These are phyloP conservation scores for Diospyros kaki DNA, from an alignment of 148 eudicot species.

Conservation along the genomic window DNA sequence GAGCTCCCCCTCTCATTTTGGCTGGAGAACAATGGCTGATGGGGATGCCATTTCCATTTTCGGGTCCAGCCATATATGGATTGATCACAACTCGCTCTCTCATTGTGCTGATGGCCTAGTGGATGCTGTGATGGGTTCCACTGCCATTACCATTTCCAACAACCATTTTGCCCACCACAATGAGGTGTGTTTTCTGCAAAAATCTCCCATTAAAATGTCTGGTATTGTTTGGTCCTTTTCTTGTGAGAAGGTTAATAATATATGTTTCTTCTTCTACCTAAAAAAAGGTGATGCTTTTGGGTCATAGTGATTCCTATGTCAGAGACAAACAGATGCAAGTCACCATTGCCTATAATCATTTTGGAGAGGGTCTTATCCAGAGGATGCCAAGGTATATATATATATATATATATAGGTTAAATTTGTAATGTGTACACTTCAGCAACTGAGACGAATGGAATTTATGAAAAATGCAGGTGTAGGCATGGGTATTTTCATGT, in stretches of 20 bases:
- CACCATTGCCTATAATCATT: slow-evolving; percentile 89
- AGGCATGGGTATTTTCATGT: slow-evolving; percentile 97
- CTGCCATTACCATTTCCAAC: slow-evolving; percentile 88
- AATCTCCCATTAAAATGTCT: neutral
- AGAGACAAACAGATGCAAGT: slow-evolving; percentile 89
- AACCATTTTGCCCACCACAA: slow-evolving; percentile 83
- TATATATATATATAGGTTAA: no score
- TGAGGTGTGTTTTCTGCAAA: slow-evolving; percentile 43
- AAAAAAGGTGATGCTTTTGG: slow-evolving; percentile 76
- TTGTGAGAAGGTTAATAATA: neutral
- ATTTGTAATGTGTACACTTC: neutral
- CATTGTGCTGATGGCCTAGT: slow-evolving; percentile 85
- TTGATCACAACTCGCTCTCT: slow-evolving; percentile 83
- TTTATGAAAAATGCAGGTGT: slow-evolving; percentile 44
- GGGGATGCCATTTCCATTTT: slow-evolving; percentile 81
- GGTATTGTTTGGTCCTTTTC: neutral
- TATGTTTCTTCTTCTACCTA: neutral
- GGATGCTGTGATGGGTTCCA: slow-evolving; percentile 95
- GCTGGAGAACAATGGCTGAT: slow-evolving; percentile 96
- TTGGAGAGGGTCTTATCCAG: slow-evolving; percentile 80
- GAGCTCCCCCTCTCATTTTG: slow-evolving; percentile 68
- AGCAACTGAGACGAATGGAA: neutral
- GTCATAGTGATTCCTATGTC: slow-evolving; percentile 75
- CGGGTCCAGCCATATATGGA: slow-evolving; percentile 81
- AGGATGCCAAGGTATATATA: slow-evolving; percentile 84